These are phyloP conservation scores for Crithidia mellificae DNA, from an alignment of 208 protist genomes.

Conservation along the genomic window DNA sequence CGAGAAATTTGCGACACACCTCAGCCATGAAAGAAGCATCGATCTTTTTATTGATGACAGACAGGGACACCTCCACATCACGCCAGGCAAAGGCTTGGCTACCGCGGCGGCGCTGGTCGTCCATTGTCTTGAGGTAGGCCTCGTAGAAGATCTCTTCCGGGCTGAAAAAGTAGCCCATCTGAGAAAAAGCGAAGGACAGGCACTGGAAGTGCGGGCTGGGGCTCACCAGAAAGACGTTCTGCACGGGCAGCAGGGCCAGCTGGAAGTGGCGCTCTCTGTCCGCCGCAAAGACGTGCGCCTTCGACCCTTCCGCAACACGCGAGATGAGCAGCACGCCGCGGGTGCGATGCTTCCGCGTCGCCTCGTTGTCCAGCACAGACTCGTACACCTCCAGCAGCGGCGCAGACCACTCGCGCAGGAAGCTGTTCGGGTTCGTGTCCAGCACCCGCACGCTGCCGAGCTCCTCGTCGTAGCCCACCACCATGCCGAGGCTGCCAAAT, in stretches of 20 bases:
- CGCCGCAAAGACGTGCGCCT: conserved; percentile 39
- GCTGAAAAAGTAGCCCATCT: conserved; percentile 85
- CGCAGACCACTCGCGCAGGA: conserved; percentile 76
- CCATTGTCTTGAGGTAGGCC: conserved; percentile 88
- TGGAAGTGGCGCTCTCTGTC: conserved; percentile 51
- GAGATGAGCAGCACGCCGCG: conserved; percentile 61
- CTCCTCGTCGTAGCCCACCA: conserved; percentile 59
- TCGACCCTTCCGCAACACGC: conserved; percentile 9
- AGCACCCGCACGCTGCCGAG: conserved; percentile 57
- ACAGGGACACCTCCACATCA: conserved; percentile 87
- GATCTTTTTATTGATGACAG: conserved; percentile 86
- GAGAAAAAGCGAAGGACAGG: conserved; percentile 81
- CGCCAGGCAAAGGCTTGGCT: conserved; percentile 89
- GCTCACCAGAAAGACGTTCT: conserved; percentile 86
- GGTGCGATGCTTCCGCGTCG: conserved; percentile 53
- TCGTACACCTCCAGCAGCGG: conserved; percentile 57
- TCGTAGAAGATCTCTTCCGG: conserved; percentile 92
- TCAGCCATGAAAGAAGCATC: conserved; percentile 79
- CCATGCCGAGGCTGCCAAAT: conserved; percentile 74
- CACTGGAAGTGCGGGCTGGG: conserved; percentile 86
- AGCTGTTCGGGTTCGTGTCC: conserved; percentile 78
- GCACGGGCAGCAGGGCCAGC: conserved; percentile 72
- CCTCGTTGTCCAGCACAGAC: conserved; percentile 55
- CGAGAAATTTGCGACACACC: conserved; percentile 81
- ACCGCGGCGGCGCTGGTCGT: conserved; percentile 78